Base-by-base conservation (phyloP, 2,329 filamentous ascomycete genomes). In the Lecanosticta acicola region DNA sequence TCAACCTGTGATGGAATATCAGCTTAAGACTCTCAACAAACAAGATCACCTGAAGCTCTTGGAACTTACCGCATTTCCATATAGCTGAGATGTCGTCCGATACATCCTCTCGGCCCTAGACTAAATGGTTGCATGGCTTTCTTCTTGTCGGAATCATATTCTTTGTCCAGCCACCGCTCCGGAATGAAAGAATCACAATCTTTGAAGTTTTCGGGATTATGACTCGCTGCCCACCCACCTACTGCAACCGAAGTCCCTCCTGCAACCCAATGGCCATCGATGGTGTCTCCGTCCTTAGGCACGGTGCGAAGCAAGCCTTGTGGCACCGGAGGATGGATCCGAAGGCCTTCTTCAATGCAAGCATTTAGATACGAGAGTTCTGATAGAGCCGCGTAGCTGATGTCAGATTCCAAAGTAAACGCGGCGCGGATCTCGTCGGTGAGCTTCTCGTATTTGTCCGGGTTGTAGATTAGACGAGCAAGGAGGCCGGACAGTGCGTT, bases 401-500 rank as follows among this genome's bases (percentile, higher is more conserved):
- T 41, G 9, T 48, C 37, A 1, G 39, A 38, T 7, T 41, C 39
- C 13, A 32, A 38, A 19, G 32, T 9, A 8, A 52, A 39, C 18
- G 33, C 10, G 3, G n/a, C 52, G 9, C 69, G 61, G 1, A 88
- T 63, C 61, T 88, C 84, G 1, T 66, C 55, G 50, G 75, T 73
- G 39, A 87, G 67, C 20, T 71, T 73, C 1, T 61, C 57, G 45
- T 84, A 74, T n/a, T 72, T 72, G 0, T 52, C 33, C 0, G 80
- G 80, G 55, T 80, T 79, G 58, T 79, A 80, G 26, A 88, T 71
- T 3, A 89, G 67, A 62, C 80, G 81, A 66, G 88, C 89, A 53
- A 89, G 85, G 0, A 88, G 76, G 2, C 81, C 74, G 1, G 76
- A 76, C 0, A 89, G 72, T 1, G 77, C 78, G 57, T 88, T 89